These are phyloP conservation scores for Plasmodium chabaudi DNA, from an alignment of 169 alveolate genomes.

Conservation along the genomic window DNA sequence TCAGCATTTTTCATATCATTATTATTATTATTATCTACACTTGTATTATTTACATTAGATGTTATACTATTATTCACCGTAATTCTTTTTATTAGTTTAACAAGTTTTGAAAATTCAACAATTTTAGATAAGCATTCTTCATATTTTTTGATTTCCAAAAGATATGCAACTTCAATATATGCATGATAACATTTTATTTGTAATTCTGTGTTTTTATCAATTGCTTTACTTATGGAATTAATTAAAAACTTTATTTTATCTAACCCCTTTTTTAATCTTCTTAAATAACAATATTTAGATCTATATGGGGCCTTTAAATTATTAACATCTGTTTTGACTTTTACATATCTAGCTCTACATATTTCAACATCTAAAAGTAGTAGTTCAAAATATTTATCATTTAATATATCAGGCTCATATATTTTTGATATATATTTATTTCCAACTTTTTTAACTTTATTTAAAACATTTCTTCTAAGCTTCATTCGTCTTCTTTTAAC, in stretches of 20 bases:
- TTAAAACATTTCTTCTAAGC: slow-evolving; percentile 18
- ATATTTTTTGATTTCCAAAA: slow-evolving; percentile 43
- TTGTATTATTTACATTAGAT: background rate
- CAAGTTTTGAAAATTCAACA: slow-evolving; percentile 32
- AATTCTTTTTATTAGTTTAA: slow-evolving; percentile 38
- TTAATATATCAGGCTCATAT: slow-evolving; percentile 29
- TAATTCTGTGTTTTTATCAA: slow-evolving; percentile 56
- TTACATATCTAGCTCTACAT: slow-evolving; percentile 54
- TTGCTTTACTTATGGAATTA: background rate
- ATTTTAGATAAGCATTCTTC: slow-evolving; percentile 45
- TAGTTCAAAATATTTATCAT: slow-evolving; percentile 45
- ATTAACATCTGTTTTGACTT: slow-evolving; percentile 62
- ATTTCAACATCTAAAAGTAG: slow-evolving; percentile 56
- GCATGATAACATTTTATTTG: slow-evolving; percentile 51
- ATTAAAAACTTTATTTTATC: slow-evolving; percentile 27
- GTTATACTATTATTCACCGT: background rate
- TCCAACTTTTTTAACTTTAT: slow-evolving; percentile 42
- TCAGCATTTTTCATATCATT: background rate
- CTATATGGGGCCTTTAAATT: slow-evolving; percentile 50
- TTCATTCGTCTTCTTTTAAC: slow-evolving; percentile 50
- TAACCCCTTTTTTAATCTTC: slow-evolving; percentile 46
- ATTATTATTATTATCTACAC: background rate
- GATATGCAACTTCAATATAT: slow-evolving; percentile 28
- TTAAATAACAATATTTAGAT: slow-evolving; percentile 29
- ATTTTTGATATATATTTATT: slow-evolving; percentile 25